A percentile compares a stretch with the other conserved stretches of the same genome.
phyloP scores from a whole-genome alignment of 1,284 basidiomycete genomes.

The Xerocomus nothofagi region DNA sequence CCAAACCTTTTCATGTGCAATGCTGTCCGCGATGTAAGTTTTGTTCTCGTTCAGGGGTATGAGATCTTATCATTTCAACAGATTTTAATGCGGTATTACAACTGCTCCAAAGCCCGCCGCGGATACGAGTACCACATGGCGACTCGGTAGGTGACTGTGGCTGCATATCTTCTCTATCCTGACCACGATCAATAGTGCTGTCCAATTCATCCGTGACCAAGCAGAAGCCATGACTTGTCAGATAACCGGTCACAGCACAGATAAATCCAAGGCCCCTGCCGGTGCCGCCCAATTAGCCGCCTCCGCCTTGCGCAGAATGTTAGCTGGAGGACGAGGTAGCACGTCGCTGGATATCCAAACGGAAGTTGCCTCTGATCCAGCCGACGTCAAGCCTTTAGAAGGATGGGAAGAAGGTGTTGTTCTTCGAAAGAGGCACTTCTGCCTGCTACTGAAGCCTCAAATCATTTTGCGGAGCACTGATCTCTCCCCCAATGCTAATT shows the following conservation, averaged over 20 bases:
- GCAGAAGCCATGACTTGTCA: constrained; percentile 48
- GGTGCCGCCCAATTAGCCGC: constrained; percentile 60
- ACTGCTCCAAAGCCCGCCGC: constrained; percentile 72
- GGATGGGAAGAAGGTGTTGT: constrained; percentile 74
- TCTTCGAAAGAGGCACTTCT: constrained; percentile 71
- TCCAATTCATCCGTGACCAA: constrained; percentile 84
- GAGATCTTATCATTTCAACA: constrained; percentile 32
- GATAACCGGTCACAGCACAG: constrained; percentile 34
- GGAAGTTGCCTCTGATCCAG: constrained; percentile 27
- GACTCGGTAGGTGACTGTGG: constrained; percentile 57
- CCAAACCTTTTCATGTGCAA: constrained; percentile 85
- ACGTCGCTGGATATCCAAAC: constrained; percentile 46
- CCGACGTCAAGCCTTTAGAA: constrained; percentile 55
- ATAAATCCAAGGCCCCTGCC: constrained; percentile 39
- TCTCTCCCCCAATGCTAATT: constrained; percentile 43
- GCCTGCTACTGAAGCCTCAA: constrained; percentile 89
- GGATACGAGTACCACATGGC: constrained; percentile 90
- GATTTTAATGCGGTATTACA: constrained; percentile 90
- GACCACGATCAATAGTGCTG: constrained; percentile 50
- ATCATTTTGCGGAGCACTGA: constrained; percentile 69
- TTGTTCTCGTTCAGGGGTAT: constrained; percentile 2
- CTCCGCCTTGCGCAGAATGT: constrained; percentile 58
- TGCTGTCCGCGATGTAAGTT: constrained; percentile 70
- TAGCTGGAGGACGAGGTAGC: constrained; percentile 51
- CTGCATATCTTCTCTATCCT: constrained; percentile 1